phyloP scores from a whole-genome alignment of 371 early-diverging fungal species.

The Mycotypha africana region DNA sequence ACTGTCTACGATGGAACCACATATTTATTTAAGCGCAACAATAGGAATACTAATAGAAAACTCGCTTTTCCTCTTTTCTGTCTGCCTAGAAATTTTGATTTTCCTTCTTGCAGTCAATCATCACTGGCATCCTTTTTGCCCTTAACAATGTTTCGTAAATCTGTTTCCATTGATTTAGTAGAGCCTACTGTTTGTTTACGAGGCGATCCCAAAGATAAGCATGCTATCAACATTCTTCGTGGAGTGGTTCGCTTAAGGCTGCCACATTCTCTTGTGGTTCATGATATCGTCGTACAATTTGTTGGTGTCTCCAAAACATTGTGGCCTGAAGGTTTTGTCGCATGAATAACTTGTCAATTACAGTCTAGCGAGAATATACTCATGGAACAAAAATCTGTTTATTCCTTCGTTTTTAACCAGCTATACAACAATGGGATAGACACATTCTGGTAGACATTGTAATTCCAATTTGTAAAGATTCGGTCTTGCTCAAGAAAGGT shows the following conservation, averaged over 20 bases:
- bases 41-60: too few relatives aligned
- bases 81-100: too few relatives aligned
- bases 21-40: too few relatives aligned
- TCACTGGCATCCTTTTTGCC: too few relatives aligned
- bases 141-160: slow-evolving; percentile 31
- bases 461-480: slow-evolving; percentile 28
- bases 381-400: too few relatives aligned
- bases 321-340: slow-evolving; percentile 37
- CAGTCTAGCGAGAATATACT: background rate
- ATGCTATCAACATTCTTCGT: slow-evolving; percentile 27
- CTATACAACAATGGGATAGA: slow-evolving; percentile 31
- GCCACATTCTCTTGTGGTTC: slow-evolving; percentile 16
- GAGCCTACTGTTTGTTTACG: slow-evolving; percentile 34
- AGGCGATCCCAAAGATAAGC: slow-evolving; percentile 28
- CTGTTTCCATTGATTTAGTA: slow-evolving; percentile 32
- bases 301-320: slow-evolving; percentile 35
- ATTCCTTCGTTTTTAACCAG: too few relatives aligned
- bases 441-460: slow-evolving; percentile 28
- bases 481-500: slow-evolving; percentile 24
- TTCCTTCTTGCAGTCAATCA: too few relatives aligned
- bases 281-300: slow-evolving; percentile 29
- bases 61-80: too few relatives aligned
- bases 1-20: too few relatives aligned
- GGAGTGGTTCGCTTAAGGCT: slow-evolving; percentile 26
- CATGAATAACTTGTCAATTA: background rate